Conservation (phyloP, 257 asterid genomes). For the Prunella vulgaris region DNA sequence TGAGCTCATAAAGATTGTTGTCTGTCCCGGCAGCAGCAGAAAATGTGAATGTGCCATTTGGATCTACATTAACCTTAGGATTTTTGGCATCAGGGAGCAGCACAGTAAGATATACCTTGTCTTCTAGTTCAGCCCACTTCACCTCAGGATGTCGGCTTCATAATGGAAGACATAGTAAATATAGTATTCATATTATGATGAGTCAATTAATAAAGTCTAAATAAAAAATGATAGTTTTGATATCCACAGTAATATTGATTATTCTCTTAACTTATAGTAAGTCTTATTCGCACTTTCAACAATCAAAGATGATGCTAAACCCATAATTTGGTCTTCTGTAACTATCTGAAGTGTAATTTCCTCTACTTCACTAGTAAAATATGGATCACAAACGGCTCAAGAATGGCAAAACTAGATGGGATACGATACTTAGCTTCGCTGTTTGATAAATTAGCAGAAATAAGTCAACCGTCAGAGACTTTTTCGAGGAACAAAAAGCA, state of each 20-base stretch:
- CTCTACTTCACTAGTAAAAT: neutral
- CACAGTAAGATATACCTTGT: constrained; percentile 58
- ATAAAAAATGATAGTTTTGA: neutral
- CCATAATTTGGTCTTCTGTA: too few species aligned
- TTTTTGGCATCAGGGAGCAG: constrained; percentile 59
- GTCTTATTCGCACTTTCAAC: neutral
- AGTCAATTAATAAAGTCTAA: neutral
- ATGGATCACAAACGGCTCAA: neutral
- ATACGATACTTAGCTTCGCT: neutral
- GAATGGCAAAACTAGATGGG: neutral
- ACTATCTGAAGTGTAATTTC: neutral
- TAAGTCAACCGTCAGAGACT: too few species aligned
- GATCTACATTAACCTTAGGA: constrained; percentile 60
- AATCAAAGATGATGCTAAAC: neutral
- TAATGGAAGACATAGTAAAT: neutral
- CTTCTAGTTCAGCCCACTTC: constrained; percentile 77
- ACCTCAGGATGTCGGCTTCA: constrained; percentile 65
- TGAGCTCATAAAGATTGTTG: constrained; percentile 49
- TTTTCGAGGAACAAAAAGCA: neutral
- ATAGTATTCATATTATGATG: neutral
- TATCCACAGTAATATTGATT: neutral
- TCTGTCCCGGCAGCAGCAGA: constrained; percentile 55
- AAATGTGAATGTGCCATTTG: constrained; percentile 57
- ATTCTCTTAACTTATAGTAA: neutral
- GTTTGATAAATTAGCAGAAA: too few species aligned